Base-by-base conservation (phyloP, 1,139 yeast species). In the Sugiyamaella paludigena region DNA sequence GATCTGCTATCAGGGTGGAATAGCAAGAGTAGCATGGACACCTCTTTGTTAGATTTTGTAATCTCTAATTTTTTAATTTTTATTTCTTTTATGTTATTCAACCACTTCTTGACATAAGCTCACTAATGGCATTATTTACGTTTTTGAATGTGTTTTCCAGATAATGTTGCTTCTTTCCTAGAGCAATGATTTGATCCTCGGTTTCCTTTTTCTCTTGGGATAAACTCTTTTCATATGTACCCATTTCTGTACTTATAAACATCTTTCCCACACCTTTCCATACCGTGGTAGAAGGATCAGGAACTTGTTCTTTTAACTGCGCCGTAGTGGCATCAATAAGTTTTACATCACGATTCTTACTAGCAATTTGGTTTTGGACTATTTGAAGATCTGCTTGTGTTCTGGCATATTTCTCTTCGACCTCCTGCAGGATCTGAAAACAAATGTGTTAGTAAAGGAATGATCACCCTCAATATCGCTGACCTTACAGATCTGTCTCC, bases 231-330 rank as follows among this genome's bases (percentile, higher is more conserved):
- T 78, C 65, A 64, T 87, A 86, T 2, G 71, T 67, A 9, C 66
- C 60, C 2, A 73, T 73, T 24, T 76, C 71, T 30, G 69, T 68
- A 16, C 58, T 50, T 48, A 67, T 45, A 50, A 69, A 69, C 54
- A 88, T 80, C 68, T 85, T 85, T 19, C 96, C 96, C 29, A 87
- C 78, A 2, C 95, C 88, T 63, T 87, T 81, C 94, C 95, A 89
- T 4, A 89, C 91, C 2, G 66, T 64, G 16, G 80, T 66, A 4
- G 59, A 62, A 10, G 62, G 63, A 16, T 67, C 65, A 4, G 63
- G 60, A 13, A 54, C 77, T 24, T 67, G 64, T 46, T 79, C 74
- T 38, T 71, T 72, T 51, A 87, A 71, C 56, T 83, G 83, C 38
- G 73, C 60, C 31, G 75, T 70, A 8, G 94, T 83, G 40, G 79